Percentiles rank a stretch among this genome's conserved stretches.
These are phyloP conservation scores for Hypoxylon sp. DNA, from an alignment of 2,329 filamentous ascomycete species.

Conservation along the genomic window DNA sequence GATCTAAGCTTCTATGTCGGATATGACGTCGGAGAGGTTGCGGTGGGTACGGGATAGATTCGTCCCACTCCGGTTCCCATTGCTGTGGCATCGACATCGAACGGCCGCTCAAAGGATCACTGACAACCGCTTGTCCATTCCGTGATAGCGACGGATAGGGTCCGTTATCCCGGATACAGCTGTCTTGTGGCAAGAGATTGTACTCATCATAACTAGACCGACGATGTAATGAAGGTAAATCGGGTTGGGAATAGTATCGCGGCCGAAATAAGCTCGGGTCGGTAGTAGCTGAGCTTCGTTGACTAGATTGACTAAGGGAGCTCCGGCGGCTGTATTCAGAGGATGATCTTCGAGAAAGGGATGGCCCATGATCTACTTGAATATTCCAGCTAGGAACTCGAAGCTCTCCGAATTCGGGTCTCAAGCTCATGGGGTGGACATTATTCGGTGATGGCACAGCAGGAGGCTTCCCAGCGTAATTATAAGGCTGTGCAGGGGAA, in stretches of 20 bases:
- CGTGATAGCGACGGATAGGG: slow-evolving; percentile 43
- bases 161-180: slow-evolving; percentile 42
- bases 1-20: slow-evolving; percentile 56
- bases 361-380: slow-evolving; percentile 48
- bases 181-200: slow-evolving; percentile 34
- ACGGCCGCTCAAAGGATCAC: slow-evolving; percentile 48
- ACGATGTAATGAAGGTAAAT: slow-evolving; percentile 40
- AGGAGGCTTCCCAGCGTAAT: slow-evolving; percentile 38
- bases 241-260: slow-evolving; percentile 21
- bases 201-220: slow-evolving; percentile 47
- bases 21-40: slow-evolving; percentile 54
- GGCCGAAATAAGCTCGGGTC: slow-evolving; percentile 35
- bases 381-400: slow-evolving; percentile 49
- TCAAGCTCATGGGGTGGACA: slow-evolving; percentile 44
- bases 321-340: slow-evolving; percentile 50
- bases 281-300: slow-evolving; percentile 36
- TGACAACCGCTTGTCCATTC: slow-evolving; percentile 43
- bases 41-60: slow-evolving; percentile 51
- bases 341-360: slow-evolving; percentile 46
- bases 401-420: slow-evolving; percentile 26
- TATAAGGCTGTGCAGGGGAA: slow-evolving; percentile 32
- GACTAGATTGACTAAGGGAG: slow-evolving; percentile 51
- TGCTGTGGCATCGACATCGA: slow-evolving; percentile 39
- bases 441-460: slow-evolving; percentile 46
- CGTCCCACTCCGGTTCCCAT: slow-evolving; percentile 48